Base-by-base conservation (phyloP, 2,329 filamentous ascomycete species). In the Microdochium paspali region DNA sequence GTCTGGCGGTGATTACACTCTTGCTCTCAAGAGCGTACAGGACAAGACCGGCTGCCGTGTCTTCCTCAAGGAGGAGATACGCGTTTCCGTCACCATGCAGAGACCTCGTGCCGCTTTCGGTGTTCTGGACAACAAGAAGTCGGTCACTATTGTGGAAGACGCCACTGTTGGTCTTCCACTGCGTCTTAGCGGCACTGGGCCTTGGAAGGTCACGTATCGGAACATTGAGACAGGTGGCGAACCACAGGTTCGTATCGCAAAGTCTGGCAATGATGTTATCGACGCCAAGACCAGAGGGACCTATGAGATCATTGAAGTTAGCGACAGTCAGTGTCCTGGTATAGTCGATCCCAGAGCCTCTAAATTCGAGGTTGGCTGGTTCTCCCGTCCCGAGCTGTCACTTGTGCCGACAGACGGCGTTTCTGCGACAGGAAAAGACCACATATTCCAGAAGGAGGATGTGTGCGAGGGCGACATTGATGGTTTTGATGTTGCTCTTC, bases 381-480 rank as follows among this genome's bases (percentile, higher is more conserved):
- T 93, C 56, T 77, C 87, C 28, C 80, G 90, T 44, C 94, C 93
- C 1, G 73, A 80, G 52, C 74, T 94, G 39, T 76, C 75, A 13
- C 63, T 93, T 43, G 72, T 82, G 5, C 77, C 85, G 50, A 79
- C 79, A n/a, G 72, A 80, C 3, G 77, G 82, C 44, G 73, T 87
- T 44, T 70, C 70, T 15, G 49, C 56, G 26, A 39, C 47, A 10
- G 66, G 74, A 30, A 70, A 72, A 15, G 71, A 69, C 9, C 70
- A 72, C 24, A 73, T 74, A 28, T 86, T 84, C 60, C 62, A 82
- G 55, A 94, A 94, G 65, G 77, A 82, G 39, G 84, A 90, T 51
- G 84, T 98, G 25, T 98, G 93, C 60, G 90, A 98, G 68, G 91
- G 91, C 25, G 91, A 97, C 51, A 86, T 95, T 58, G 91, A 96